Conservation (phyloP, 495 filamentous ascomycete species). For the Chaetomium cochliodes region DNA sequence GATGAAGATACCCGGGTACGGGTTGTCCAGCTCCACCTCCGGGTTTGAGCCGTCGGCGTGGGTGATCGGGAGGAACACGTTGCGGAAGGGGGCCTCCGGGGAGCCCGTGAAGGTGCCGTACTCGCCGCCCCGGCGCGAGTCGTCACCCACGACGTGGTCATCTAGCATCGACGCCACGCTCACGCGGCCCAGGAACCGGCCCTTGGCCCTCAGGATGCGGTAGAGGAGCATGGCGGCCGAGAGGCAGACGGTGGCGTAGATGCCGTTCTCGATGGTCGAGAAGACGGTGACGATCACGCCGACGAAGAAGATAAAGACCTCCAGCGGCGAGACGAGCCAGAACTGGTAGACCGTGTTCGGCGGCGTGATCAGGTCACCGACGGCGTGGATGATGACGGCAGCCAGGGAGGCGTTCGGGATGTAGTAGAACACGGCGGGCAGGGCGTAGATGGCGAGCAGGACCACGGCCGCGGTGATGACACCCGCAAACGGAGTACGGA, state of each 20-base stretch:
- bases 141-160: conserved; percentile 68
- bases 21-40: conserved; percentile 69
- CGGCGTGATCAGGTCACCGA: conserved; percentile 90
- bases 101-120: conserved; percentile 54
- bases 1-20: conserved; percentile 94
- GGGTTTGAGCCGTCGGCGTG: conserved; percentile 91
- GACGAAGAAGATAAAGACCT: conserved; percentile 90
- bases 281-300: conserved; percentile 92
- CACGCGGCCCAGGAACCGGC: conserved; percentile 84
- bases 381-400: conserved; percentile 96
- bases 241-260: conserved; percentile 78
- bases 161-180: conserved; percentile 88
- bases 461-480: conserved; percentile 87
- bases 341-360: conserved; percentile 95
- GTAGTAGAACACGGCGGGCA: conserved; percentile 91
- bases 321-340: conserved; percentile 87
- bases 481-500: conserved; percentile 89
- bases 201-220: conserved; percentile 78
- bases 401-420: conserved; percentile 85
- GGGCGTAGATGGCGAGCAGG: conserved; percentile 89
- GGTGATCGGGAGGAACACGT: conserved; percentile 87
- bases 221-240: conserved; percentile 80
- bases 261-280: conserved; percentile 82
- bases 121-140: conserved; percentile 35
- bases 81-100: conserved; percentile 49